Base-by-base conservation (phyloP, 208 protist species). In the Zelonia costaricensis region DNA sequence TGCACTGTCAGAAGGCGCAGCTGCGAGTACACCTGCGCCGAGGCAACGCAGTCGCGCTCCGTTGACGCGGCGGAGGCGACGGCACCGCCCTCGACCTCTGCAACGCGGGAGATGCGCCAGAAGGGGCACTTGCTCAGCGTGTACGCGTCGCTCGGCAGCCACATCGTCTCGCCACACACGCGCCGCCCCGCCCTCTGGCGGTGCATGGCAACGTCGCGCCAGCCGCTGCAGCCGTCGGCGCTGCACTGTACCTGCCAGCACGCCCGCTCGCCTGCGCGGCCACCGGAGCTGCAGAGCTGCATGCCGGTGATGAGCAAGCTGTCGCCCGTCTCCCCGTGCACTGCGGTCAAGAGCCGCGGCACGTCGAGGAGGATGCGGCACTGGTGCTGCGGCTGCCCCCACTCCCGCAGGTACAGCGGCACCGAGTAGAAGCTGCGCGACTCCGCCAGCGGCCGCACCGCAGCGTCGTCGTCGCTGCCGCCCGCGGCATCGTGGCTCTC, bases 231-330 rank as follows among this genome's bases (percentile, higher is more conserved):
- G 13, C 52, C 53, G 36, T 57, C 27, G 16, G 65, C 55, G 42
- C 66, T 73, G 52, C 58, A 66, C 51, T 73, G 57, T 38, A 73
- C 66, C 22, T 42, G 33, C 66, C 66, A 73, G 31, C n/a, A n/a
- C 15, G 66, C 30, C 27, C 16, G 38, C 35, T 31, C 27, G 1
- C 58, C 66, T 6, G 10, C 30, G 3, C n/a, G 31, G 1, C 66
- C 66, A 12, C 66, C 66, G 20, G 42, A 43, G 52, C 66, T 73
- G 58, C 43, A 25, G 31, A 73, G 42, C 31, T 66, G 66, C 57
- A 73, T 46, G 52, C 66, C 66, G 0, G 51, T 28, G 55, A 61
- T 49, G 1, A 73, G 6, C 31, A 73, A 43, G 0, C n/a, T 52
- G 0, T 54, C 66, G 16, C 42, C 51, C 25, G 23, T n/a, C 25